phyloP scores from a whole-genome alignment of 1,139 yeast genomes.

The Suhomyces bokatorum region DNA sequence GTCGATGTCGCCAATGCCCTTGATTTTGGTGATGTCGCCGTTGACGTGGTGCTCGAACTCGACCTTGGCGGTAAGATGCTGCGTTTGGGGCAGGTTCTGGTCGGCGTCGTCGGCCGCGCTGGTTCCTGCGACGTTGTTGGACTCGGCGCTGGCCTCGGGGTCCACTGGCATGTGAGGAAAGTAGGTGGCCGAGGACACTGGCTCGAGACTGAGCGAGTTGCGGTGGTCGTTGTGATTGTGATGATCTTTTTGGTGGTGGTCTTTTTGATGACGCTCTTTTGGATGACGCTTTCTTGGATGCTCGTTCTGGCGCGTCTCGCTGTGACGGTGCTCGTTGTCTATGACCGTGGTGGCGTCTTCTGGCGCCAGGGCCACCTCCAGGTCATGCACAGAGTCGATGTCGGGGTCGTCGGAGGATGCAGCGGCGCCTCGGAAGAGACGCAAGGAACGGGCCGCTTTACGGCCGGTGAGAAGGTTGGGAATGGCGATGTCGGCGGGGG shows the following conservation, averaged over 20 bases:
- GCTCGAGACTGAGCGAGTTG: conserved; percentile 32
- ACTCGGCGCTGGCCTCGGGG: not conserved
- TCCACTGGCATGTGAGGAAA: conserved; percentile 53
- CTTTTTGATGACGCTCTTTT: too few species aligned
- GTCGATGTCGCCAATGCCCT: conserved; percentile 5
- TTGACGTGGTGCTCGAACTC: conserved; percentile 36
- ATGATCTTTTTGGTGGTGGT: too few species aligned
- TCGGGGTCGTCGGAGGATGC: conserved; percentile 14
- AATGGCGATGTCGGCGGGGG: conserved; percentile 11
- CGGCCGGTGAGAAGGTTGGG: conserved; percentile 30
- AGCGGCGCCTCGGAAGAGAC: conserved; percentile 34
- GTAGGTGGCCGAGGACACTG: conserved; percentile 67
- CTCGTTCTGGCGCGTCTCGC: too few species aligned
- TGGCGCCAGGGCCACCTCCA: not conserved
- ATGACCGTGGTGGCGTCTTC: not conserved
- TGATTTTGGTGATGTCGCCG: conserved; percentile 34
- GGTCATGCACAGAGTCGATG: not conserved
- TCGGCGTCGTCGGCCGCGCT: not conserved
- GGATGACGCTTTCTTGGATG: too few species aligned
- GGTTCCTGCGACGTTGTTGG: not conserved
- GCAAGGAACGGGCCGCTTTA: conserved; percentile 41
- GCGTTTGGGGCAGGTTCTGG: conserved; percentile 18
- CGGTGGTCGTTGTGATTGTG: not conserved
- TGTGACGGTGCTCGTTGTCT: too few species aligned
- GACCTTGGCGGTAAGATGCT: conserved; percentile 40